Evolutionary conservation across 495 filamentous ascomycete genomes (phyloP).

Genomic region (Glonium stellatum): DNA sequence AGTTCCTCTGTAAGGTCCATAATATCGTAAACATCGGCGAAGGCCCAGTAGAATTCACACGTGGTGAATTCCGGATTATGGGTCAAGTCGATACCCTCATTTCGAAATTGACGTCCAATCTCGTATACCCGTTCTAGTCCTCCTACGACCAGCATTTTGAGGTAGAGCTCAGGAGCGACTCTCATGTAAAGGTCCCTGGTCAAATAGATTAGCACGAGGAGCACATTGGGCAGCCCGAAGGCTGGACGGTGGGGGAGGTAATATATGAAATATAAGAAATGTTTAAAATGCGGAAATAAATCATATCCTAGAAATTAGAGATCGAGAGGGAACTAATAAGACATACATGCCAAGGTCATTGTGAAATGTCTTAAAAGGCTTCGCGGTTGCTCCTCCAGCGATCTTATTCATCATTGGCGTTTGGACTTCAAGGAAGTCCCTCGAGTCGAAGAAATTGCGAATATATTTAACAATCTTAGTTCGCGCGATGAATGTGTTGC

Average conservation of each 20-base stretch:
- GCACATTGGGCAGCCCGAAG: too few relatives aligned
- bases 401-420: conserved; percentile 97
- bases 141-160: conserved; percentile 94
- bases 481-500: conserved; percentile 73
- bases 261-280: too few relatives aligned
- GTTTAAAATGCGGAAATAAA: too few relatives aligned
- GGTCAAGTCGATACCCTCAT: conserved; percentile 91
- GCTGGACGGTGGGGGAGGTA: too few relatives aligned
- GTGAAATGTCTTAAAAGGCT: conserved; percentile 90
- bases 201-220: conserved; percentile 26
- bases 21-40: conserved; percentile 85
- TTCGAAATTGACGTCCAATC: conserved; percentile 84
- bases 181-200: conserved; percentile 76
- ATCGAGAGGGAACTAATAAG: too few relatives aligned
- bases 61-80: conserved; percentile 99
- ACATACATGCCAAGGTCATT: conserved; percentile 68
- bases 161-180: conserved; percentile 88
- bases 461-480: conserved; percentile 81
- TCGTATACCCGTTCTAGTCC: conserved; percentile 91
- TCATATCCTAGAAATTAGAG: too few relatives aligned
- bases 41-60: conserved; percentile 95
- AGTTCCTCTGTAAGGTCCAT: conserved; percentile 94
- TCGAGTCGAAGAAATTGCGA: conserved; percentile 75
- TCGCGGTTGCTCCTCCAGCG: conserved; percentile 91
- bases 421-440: conserved; percentile 89